Evolutionary conservation across 2,329 filamentous ascomycete genomes (phyloP).

Genomic region (Trichoderma atrobrunneum): DNA sequence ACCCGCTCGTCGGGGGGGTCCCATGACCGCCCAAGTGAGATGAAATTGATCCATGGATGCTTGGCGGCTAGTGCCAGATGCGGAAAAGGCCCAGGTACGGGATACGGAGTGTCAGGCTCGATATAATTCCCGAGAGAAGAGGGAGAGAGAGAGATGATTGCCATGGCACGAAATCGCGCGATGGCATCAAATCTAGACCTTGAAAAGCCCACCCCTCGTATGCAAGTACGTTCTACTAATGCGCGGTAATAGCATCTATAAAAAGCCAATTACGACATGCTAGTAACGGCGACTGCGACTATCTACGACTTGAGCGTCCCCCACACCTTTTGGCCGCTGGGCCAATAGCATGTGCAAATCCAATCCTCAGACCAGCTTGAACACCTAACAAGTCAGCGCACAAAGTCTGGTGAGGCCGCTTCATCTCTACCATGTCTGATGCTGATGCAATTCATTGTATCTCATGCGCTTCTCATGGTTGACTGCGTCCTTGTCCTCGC

Average conservation of each 20-base stretch:
- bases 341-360: background rate
- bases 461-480: background rate
- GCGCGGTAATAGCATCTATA: background rate
- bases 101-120: background rate
- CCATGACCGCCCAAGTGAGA: conserved; percentile 5
- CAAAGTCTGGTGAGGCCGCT: background rate
- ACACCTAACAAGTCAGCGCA: background rate
- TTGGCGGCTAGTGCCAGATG: background rate
- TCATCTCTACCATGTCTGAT: background rate
- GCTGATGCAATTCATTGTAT: background rate
- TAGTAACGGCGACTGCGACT: background rate
- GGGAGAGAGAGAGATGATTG: background rate
- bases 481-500: background rate
- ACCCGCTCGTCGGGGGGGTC: conserved; percentile 9
- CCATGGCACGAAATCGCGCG: background rate
- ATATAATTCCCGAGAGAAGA: conserved; percentile 13
- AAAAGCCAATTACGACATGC: background rate
- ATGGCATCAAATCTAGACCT: background rate
- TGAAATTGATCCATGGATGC: background rate
- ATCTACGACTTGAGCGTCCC: background rate
- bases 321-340: background rate
- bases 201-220: background rate
- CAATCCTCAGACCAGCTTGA: conserved; percentile 1
- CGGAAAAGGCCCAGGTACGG: conserved; percentile 5
- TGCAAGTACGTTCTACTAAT: background rate